phyloP scores from a whole-genome alignment of 345 rosid species.

The Kandelia obovata region DNA sequence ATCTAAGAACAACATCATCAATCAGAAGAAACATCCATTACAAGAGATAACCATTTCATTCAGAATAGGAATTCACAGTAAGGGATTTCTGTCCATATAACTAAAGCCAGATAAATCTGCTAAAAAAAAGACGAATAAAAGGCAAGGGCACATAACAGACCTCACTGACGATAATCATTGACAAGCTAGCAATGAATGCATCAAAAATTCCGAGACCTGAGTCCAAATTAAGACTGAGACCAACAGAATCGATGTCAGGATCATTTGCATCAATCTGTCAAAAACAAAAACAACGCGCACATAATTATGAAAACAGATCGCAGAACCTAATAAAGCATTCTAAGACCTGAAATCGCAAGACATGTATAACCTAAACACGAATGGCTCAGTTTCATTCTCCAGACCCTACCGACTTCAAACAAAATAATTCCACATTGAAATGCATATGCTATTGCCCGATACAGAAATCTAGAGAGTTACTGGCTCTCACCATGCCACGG shows the following conservation, averaged over 20 bases:
- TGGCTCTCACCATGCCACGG: constrained; percentile 72
- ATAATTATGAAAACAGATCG: not conserved
- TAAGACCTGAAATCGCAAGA: not conserved
- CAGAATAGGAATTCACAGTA: no score
- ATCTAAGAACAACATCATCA: constrained; percentile 37
- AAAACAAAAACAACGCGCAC: not conserved
- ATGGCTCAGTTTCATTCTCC: not conserved
- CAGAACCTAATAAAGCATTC: not conserved
- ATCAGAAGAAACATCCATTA: no score
- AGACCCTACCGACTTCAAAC: no score
- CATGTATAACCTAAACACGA: not conserved
- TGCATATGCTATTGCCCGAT: not conserved
- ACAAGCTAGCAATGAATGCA: constrained; percentile 87
- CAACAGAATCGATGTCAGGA: constrained; percentile 38
- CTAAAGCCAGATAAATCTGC: not conserved
- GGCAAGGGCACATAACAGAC: constrained; percentile 33
- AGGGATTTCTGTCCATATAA: no score
- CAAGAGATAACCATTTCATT: no score
- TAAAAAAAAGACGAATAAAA: not conserved
- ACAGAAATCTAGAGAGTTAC: not conserved
- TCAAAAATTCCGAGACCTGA: constrained; percentile 83
- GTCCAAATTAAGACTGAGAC: constrained; percentile 46
- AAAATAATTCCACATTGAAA: no score
- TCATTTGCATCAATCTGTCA: constrained; percentile 45
- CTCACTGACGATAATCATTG: constrained; percentile 96